Evolutionary conservation across 2,329 filamentous ascomycete species (phyloP).

Genomic region (Xylariaceae sp.): DNA sequence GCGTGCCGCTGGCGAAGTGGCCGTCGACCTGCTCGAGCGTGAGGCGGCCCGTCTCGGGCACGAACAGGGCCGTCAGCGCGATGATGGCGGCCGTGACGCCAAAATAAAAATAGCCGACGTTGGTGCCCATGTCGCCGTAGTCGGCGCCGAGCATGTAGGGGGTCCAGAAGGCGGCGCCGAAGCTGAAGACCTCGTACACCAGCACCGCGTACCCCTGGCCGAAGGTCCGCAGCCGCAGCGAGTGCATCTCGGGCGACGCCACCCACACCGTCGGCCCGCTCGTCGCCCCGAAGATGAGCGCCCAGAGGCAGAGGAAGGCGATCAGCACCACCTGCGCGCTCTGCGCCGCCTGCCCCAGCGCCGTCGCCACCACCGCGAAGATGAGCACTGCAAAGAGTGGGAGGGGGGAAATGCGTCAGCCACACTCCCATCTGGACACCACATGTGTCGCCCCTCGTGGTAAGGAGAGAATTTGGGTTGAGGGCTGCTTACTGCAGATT

Average conservation of each 20-base stretch:
- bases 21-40: background rate
- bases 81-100: background rate
- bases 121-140: background rate
- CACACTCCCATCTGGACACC: no score
- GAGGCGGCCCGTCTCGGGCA: background rate
- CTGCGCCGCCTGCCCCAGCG: background rate
- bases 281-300: background rate
- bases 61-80: background rate
- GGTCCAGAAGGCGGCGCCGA: background rate
- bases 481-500: no score
- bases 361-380: background rate
- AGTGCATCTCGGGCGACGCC: conserved; percentile 1
- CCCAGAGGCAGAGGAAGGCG: conserved; percentile 1
- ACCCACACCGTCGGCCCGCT: background rate
- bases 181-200: background rate
- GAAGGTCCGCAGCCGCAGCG: background rate
- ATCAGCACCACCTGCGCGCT: background rate
- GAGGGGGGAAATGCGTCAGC: no score
- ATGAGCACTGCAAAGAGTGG: no score
- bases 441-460: no score
- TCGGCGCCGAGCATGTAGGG: background rate
- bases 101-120: background rate
- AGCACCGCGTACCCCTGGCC: background rate
- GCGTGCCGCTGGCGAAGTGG: background rate
- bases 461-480: no score